These are phyloP conservation scores for Asterophora lycoperdoides DNA, from an alignment of 768 basidiomycete species.

Conservation along the genomic window DNA sequence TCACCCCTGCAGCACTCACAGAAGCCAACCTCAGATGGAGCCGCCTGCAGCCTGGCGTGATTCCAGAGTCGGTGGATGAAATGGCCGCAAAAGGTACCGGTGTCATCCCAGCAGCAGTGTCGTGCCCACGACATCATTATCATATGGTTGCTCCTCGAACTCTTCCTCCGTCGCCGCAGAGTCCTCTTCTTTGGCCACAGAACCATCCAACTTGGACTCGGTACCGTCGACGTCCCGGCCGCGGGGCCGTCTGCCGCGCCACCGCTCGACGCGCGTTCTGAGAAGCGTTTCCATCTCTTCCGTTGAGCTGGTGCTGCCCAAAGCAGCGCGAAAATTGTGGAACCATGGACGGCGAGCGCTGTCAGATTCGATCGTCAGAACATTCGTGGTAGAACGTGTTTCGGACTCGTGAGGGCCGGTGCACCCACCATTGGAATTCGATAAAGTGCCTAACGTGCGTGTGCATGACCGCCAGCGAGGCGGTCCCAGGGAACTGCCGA, in stretches of 20 bases:
- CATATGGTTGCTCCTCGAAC: no score
- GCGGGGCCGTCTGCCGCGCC: slow-evolving; percentile 40
- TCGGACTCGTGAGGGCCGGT: slow-evolving; percentile 3
- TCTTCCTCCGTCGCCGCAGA: no score
- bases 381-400: slow-evolving; percentile 5
- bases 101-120: no score
- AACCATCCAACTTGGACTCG: slow-evolving; percentile 13
- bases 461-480: slow-evolving; percentile 46
- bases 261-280: slow-evolving; percentile 39
- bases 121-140: no score
- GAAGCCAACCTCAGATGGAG: no score
- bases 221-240: slow-evolving; percentile 16
- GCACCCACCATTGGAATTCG: slow-evolving; percentile 60
- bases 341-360: slow-evolving; percentile 55
- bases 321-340: slow-evolving; percentile 45
- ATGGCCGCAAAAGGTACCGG: no score
- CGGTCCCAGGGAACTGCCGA: slow-evolving; percentile 44
- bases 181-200: no score
- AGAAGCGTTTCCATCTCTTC: slow-evolving; percentile 47
- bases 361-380: slow-evolving; percentile 2
- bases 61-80: no score
- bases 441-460: slow-evolving; percentile 67
- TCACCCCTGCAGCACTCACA: no score
- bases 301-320: slow-evolving; percentile 38
- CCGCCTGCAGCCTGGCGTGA: no score